Evolutionary conservation across 2,329 filamentous ascomycete species (phyloP).

Genomic region (Alternaria brassicae): DNA sequence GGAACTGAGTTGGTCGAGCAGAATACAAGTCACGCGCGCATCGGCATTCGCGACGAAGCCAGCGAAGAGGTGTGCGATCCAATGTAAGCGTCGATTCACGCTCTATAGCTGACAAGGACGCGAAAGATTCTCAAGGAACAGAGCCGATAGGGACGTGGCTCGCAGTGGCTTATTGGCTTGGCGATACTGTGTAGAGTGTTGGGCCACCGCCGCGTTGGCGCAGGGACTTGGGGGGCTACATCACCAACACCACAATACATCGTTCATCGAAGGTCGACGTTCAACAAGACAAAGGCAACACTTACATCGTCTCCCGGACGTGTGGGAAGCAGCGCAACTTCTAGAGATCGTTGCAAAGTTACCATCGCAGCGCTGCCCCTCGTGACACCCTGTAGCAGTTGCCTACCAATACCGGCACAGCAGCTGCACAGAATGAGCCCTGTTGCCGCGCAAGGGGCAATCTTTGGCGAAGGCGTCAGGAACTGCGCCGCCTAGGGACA

Average conservation of each 20-base stretch:
- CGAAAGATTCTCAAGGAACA: slow-evolving; percentile 6
- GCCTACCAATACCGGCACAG: slow-evolving; percentile 5
- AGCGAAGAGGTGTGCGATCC: not conserved
- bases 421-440: slow-evolving; percentile 6
- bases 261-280: not conserved
- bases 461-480: slow-evolving; percentile 13
- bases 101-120: slow-evolving; percentile 11
- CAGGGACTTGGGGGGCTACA: not conserved
- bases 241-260: not conserved
- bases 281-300: not conserved
- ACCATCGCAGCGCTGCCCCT: not conserved
- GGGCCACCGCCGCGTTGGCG: not conserved
- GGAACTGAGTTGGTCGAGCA: not conserved
- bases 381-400: slow-evolving; percentile 1
- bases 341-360: not conserved
- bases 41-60: not conserved
- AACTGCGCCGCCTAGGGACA: slow-evolving; percentile 16
- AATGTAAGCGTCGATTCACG: slow-evolving; percentile 6
- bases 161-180: slow-evolving; percentile 30
- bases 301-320: not conserved
- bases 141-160: slow-evolving; percentile 20
- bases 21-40: not conserved
- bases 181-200: slow-evolving; percentile 14
- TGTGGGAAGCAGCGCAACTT: not conserved
- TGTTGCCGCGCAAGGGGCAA: slow-evolving; percentile 9